Evolutionary conservation across 768 basidiomycete species (phyloP), one percentile per base, ranked within the genome.

Genomic region (Macrocybe gigantea): DNA sequence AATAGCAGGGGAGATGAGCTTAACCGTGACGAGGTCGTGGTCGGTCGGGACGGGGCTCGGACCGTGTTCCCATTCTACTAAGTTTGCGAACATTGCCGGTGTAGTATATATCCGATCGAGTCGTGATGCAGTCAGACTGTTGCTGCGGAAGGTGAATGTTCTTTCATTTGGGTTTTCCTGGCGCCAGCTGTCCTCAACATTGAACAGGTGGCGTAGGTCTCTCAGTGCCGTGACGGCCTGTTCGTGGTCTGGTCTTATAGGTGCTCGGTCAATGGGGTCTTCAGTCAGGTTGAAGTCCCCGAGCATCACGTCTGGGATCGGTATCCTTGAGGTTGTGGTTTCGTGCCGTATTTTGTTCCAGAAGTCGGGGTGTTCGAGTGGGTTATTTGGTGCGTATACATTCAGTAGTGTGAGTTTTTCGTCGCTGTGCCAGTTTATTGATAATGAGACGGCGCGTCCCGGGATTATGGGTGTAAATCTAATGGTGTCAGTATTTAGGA

Each of bases 221-320:
- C 49, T 48, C 0, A 73, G 53, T 0, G 56, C 54, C 0, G 53
- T 32, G 0, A 49, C 44, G 1, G 61, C 49, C 0, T 7, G 8
- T 1, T 39, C 9, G 0, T 48, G 15, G 33, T 74, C 69, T 0
- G 11, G 1, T 0, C 52, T 49, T 0, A 47, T 34, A 1, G 72
- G 73, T 0, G 69, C 39, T 0, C 67, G 7, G 46, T 76, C 74
- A 0, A 74, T 47, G 0, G 50, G 12, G 1, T 71, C 66, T 46
- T 76, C 71, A 0, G 67, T 64, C 1, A 75, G 31, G 51, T 78
- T 77, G 37, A 68, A 68, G 49, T 78, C 72, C 0, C 73, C 72
- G 0, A 66, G 32, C 41, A 78, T 49, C 0, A 71, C 9, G 31
- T 74, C 64, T n/a, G n/a, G n/a, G n/a, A 3, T 62, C 66, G 39